Percentiles rank a stretch among this genome's conserved stretches.
Evolutionary conservation across 331 rosid genomes (phyloP).

Genomic region (Erythrophleum ivorense): DNA sequence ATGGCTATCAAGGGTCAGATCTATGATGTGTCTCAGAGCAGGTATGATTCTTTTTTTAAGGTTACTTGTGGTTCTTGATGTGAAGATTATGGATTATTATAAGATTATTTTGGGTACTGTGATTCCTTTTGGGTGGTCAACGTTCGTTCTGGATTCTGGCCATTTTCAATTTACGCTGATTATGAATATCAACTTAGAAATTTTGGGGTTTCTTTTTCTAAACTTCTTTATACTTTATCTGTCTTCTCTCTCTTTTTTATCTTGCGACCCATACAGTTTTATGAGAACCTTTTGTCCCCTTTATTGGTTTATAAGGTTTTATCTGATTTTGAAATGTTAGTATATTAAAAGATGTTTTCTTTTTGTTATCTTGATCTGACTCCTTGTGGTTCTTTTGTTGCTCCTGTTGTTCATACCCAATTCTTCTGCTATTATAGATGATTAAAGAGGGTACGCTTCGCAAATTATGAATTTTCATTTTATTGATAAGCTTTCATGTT

Average conservation of each 20-base stretch:
- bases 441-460: conserved; percentile 5
- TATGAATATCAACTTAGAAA: neutral
- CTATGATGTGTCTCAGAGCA: conserved; percentile 96
- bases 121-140: conserved; percentile 33
- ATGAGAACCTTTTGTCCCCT: neutral
- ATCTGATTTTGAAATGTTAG: neutral
- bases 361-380: neutral
- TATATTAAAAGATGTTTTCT: neutral
- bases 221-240: neutral
- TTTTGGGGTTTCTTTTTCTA: neutral
- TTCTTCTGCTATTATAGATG: neutral
- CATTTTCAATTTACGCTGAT: neutral
- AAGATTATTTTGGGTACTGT: conserved; percentile 31
- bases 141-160: conserved; percentile 28
- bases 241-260: neutral
- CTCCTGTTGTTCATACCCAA: neutral
- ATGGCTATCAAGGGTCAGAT: conserved; percentile 99
- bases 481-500: neutral
- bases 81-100: neutral
- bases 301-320: neutral
- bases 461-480: conserved; percentile 14
- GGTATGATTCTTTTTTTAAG: conserved; percentile 43
- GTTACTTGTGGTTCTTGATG: neutral
- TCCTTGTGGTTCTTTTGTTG: conserved; percentile 6
- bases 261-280: neutral